Percentiles rank a stretch among this genome's conserved stretches.
phyloP scores from a whole-genome alignment of 2,329 filamentous ascomycete species.

The Monosporascus ibericus region DNA sequence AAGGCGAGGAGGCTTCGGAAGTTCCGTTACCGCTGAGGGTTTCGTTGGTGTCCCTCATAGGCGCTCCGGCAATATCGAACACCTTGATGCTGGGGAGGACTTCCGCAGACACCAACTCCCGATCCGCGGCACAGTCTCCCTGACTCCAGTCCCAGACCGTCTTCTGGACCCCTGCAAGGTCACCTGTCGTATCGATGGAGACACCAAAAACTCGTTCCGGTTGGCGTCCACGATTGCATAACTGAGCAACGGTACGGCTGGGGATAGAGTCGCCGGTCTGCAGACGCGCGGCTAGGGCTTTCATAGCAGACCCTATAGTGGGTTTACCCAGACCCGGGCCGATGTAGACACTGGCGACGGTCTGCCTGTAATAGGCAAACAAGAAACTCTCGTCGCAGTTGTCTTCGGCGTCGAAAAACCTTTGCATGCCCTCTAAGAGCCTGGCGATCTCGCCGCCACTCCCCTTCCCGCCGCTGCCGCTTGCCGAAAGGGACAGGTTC shows the following conservation, averaged over 20 bases:
- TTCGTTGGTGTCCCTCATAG: neutral
- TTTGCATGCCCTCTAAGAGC: slow-evolving; percentile 2
- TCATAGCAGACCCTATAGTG: neutral
- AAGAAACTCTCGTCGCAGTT: slow-evolving; percentile 15
- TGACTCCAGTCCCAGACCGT: slow-evolving; percentile 1
- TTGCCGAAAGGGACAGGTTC: neutral
- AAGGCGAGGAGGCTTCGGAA: too few relatives aligned
- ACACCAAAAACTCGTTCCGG: slow-evolving; percentile 6
- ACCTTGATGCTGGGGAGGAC: neutral
- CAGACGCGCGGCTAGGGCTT: neutral
- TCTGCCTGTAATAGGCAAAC: slow-evolving; percentile 10
- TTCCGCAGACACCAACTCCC: neutral
- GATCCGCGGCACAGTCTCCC: slow-evolving; percentile 1
- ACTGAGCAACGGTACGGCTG: slow-evolving; percentile 4
- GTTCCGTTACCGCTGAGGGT: neutral
- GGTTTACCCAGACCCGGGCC: slow-evolving; percentile 5
- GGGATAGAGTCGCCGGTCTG: neutral
- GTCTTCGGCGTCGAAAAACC: slow-evolving; percentile 8
- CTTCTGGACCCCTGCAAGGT: slow-evolving; percentile 3
- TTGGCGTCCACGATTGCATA: neutral
- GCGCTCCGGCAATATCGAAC: slow-evolving; percentile 2
- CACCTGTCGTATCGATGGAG: neutral
- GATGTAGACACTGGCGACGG: slow-evolving; percentile 10
- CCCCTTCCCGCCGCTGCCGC: neutral
- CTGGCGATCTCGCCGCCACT: neutral